phyloP scores from a whole-genome alignment of 257 asterid genomes.

The Rubia yunnanensis region DNA sequence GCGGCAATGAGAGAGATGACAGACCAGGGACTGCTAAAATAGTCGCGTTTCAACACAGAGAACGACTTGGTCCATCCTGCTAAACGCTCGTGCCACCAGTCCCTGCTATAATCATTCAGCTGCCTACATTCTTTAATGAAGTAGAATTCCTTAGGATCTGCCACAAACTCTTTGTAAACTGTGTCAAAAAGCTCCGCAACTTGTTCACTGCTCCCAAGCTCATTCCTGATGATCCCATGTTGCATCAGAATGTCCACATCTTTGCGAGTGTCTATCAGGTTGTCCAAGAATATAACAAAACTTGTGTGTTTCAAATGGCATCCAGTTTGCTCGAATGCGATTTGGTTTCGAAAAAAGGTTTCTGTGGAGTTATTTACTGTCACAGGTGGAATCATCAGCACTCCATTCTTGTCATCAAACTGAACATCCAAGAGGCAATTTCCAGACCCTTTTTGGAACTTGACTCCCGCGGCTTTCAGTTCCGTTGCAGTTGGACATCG shows the following conservation, averaged over 20 bases:
- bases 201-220: constrained; percentile 8
- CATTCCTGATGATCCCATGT: constrained; percentile 6
- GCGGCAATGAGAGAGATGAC: constrained; percentile 9
- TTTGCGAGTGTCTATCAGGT: constrained; percentile 19
- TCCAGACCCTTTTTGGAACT: constrained; percentile 1
- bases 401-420: constrained; percentile 4
- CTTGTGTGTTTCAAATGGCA: constrained; percentile 15
- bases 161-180: constrained; percentile 20
- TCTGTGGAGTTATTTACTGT: constrained; percentile 10
- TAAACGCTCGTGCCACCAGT: constrained; percentile 7
- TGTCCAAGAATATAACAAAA: constrained; percentile 24
- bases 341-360: constrained; percentile 18
- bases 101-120: constrained; percentile 19
- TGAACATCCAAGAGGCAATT: constrained; percentile 13
- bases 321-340: constrained; percentile 23
- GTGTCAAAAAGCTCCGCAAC: constrained; percentile 24
- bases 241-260: not conserved
- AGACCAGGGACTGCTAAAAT: constrained; percentile 17
- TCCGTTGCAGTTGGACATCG: constrained; percentile 20
- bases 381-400: constrained; percentile 12
- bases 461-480: constrained; percentile 24
- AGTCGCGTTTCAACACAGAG: constrained; percentile 12
- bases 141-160: constrained; percentile 16
- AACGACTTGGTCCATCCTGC: constrained; percentile 8
- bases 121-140: constrained; percentile 9